Base-by-base conservation (phyloP, 2,329 filamentous ascomycete species). In the Lachnellula occidentalis region DNA sequence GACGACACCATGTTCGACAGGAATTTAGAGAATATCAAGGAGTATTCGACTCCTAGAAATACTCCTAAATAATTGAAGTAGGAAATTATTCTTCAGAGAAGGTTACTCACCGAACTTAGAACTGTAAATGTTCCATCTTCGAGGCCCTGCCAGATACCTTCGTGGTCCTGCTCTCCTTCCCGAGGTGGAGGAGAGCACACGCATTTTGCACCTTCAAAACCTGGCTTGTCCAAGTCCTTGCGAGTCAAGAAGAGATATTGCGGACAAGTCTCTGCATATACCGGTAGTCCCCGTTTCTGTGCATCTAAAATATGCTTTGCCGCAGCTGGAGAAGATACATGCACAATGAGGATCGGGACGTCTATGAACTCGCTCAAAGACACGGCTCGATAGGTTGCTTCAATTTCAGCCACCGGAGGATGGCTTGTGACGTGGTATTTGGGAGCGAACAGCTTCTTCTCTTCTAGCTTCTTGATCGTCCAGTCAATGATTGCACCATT, bases 181-280 rank as follows among this genome's bases (percentile, higher is more conserved):
- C 77, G 70, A 0, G 77, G 77, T 11, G 78, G 78, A 5, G 78
- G 78, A n/a, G 72, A 72, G 64, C 78, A 82, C 3, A 81, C 74
- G 59, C 73, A 78, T 63, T 80, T 80, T 2, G 78, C 77, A 5
- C 78, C 78, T 58, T 80, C 77, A 59, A 81, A 81, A 5, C 75
- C 76, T 0, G 74, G 74, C 34, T 71, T 70, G 51, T 77, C 76
- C 3, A 80, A 71, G 62, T 78, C 74, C 21, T 74, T 71, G 19
- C 76, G 72, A 2, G 77, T 79, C 5, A 82, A 71, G 57, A 78
- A 78, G 2, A 81, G 72, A 57, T 82, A 81, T 57, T 82, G 78
- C 1, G 78, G 78, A 59, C 78, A 81, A 0, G 78, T 82, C 64
- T 81, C 78, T 1, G 77, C 78, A 58, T 76, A 77, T 39, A 81